phyloP scores from a whole-genome alignment of 495 filamentous ascomycete genomes.

The Aspergillus bertholletiae region DNA sequence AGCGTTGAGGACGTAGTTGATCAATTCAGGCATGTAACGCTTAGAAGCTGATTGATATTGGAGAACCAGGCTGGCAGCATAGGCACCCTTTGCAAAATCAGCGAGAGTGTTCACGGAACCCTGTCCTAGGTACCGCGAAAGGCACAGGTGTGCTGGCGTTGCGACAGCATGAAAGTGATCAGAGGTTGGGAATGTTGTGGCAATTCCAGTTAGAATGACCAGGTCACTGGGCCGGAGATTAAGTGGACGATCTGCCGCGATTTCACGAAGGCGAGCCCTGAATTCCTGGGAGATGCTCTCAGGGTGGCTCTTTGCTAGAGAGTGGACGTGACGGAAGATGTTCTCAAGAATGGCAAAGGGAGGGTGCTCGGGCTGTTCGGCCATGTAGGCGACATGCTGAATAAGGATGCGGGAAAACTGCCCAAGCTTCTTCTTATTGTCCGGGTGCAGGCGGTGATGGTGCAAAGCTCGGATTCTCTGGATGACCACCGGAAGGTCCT shows the following conservation, averaged over 20 bases:
- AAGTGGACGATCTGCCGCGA: constrained; percentile 57
- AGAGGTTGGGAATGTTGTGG: constrained; percentile 84
- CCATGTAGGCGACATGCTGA: constrained; percentile 70
- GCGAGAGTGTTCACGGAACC: constrained; percentile 58
- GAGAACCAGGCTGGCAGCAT: constrained; percentile 68
- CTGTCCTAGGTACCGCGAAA: constrained; percentile 79
- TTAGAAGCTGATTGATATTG: constrained; percentile 79
- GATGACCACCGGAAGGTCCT: constrained; percentile 73
- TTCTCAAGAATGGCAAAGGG: constrained; percentile 62
- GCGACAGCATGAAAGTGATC: constrained; percentile 95
- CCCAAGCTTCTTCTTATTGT: constrained; percentile 80
- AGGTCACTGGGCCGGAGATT: constrained; percentile 71
- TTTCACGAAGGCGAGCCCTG: constrained; percentile 62
- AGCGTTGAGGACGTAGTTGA: constrained; percentile 76
- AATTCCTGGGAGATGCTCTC: constrained; percentile 74
- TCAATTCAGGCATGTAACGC: constrained; percentile 82
- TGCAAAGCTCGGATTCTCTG: constrained; percentile 85
- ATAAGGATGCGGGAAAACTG: constrained; percentile 73
- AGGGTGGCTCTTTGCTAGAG: constrained; percentile 77
- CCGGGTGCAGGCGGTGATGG: constrained; percentile 76
- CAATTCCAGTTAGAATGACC: constrained; percentile 74
- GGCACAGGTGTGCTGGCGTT: constrained; percentile 78
- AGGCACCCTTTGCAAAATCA: constrained; percentile 72
- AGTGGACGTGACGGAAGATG: constrained; percentile 77
- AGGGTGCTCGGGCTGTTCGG: constrained; percentile 44